Evolutionary conservation across 208 protist species (phyloP).

Genomic region (Leishmania lainsoni): DNA sequence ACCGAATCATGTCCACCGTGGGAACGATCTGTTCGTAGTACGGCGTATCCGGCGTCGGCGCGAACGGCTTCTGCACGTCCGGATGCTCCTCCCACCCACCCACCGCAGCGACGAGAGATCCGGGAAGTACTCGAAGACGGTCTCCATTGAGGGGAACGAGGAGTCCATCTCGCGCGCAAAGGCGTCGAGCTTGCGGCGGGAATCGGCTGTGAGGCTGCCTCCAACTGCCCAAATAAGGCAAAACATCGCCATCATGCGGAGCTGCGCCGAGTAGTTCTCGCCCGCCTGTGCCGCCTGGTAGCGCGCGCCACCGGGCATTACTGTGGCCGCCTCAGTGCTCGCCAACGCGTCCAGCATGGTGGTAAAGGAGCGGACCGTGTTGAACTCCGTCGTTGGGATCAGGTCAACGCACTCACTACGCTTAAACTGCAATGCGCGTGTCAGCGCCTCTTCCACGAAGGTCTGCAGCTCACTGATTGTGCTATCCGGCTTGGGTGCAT

Average conservation of each 20-base stretch:
- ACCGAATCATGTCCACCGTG: constrained; percentile 97
- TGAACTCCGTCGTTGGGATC: constrained; percentile 86
- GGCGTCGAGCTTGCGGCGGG: constrained; percentile 92
- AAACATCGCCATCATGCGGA: constrained; percentile 96
- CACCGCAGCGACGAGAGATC: constrained; percentile 91
- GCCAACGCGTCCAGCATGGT: constrained; percentile 96
- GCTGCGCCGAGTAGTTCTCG: constrained; percentile 90
- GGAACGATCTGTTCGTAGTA: constrained; percentile 97
- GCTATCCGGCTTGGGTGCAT: constrained; percentile 89
- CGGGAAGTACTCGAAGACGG: constrained; percentile 98
- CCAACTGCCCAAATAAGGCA: constrained; percentile 96
- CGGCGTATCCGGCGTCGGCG: constrained; percentile 82
- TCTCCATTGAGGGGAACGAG: constrained; percentile 95
- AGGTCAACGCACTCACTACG: constrained; percentile 88
- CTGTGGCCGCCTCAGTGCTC: constrained; percentile 75
- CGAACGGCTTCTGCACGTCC: constrained; percentile 85
- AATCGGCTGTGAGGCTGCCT: constrained; percentile 90
- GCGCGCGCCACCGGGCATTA: constrained; percentile 52
- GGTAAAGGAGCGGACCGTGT: constrained; percentile 93
- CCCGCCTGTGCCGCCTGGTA: constrained; percentile 85
- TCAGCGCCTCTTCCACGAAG: constrained; percentile 89
- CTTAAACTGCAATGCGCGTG: constrained; percentile 80
- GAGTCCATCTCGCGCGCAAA: constrained; percentile 96
- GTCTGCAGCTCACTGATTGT: constrained; percentile 82
- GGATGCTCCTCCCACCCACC: constrained; percentile 95